Percentiles rank a stretch among this genome's conserved stretches.
These are phyloP conservation scores for Kodamaea suecica DNA, from an alignment of 1,139 yeast genomes.

Conservation along the genomic window DNA sequence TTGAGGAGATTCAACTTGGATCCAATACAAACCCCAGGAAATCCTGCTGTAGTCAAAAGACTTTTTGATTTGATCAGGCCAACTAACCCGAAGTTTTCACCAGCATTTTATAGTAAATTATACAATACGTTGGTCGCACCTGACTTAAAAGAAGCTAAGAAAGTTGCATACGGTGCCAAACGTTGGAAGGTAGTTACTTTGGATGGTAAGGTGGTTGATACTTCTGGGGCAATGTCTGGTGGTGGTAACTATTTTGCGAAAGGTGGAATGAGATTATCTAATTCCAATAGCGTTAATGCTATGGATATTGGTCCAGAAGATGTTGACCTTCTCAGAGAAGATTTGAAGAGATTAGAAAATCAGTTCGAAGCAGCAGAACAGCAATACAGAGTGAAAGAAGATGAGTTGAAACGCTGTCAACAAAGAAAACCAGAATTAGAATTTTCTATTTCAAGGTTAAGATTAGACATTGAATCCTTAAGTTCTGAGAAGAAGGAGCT, in stretches of 20 bases:
- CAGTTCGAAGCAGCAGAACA: conserved; percentile 50
- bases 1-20: conserved; percentile 59
- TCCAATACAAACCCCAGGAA: conserved; percentile 59
- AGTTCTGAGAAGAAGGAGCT: conserved; percentile 47
- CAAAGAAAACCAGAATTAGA: conserved; percentile 74
- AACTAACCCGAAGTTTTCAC: conserved; percentile 62
- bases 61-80: conserved; percentile 80
- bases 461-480: conserved; percentile 65
- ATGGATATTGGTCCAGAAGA: conserved; percentile 52
- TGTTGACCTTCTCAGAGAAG: conserved; percentile 52
- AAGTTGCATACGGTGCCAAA: conserved; percentile 80
- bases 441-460: conserved; percentile 53
- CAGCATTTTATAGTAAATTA: conserved; percentile 87
- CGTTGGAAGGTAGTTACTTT: conserved; percentile 88
- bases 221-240: conserved; percentile 97
- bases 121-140: conserved; percentile 85
- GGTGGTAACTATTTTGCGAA: conserved; percentile 73
- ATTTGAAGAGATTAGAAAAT: conserved; percentile 54
- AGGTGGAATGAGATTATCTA: conserved; percentile 60
- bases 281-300: conserved; percentile 19
- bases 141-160: conserved; percentile 74
- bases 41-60: conserved; percentile 74
- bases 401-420: conserved; percentile 53
- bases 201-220: conserved; percentile 89
- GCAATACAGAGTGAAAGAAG: conserved; percentile 58